Percentiles rank a stretch among this genome's conserved stretches.
Evolutionary conservation across 225 moss, liverwort and hornwort species (phyloP).

Genomic region (Sphagnum tenellum): DNA sequence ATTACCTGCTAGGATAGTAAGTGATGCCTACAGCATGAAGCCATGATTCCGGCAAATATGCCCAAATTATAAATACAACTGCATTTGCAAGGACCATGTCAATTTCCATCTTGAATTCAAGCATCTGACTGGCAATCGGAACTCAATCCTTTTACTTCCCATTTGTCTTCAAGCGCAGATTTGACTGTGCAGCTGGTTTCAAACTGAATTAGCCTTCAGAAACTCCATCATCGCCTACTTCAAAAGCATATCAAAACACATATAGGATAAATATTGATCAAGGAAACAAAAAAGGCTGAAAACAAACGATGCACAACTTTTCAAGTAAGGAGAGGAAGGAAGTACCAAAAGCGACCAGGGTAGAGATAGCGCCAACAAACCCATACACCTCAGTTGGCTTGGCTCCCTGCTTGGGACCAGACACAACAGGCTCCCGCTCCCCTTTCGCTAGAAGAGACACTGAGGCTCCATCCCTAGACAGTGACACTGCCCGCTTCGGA

Average conservation of each 20-base stretch:
- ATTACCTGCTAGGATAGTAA: constrained; percentile 78
- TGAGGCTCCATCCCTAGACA: constrained; percentile 22
- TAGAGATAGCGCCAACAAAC: constrained; percentile 86
- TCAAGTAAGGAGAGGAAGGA: not conserved
- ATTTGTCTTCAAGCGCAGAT: too few relatives aligned
- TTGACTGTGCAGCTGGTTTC: too few relatives aligned
- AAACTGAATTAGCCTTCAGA: too few relatives aligned
- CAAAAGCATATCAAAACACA: too few relatives aligned
- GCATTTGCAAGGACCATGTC: constrained; percentile 9
- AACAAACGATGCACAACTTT: not conserved
- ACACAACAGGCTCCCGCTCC: constrained; percentile 27
- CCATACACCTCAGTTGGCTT: constrained; percentile 96
- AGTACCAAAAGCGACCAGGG: constrained; percentile 55
- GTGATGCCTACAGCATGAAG: constrained; percentile 78
- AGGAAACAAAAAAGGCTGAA: too few relatives aligned
- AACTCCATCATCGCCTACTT: too few relatives aligned
- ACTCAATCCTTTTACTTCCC: too few relatives aligned
- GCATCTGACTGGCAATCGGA: not conserved
- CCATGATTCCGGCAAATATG: constrained; percentile 86
- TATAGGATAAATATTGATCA: too few relatives aligned
- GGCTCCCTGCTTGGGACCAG: constrained; percentile 55
- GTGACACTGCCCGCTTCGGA: constrained; percentile 37
- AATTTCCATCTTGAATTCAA: not conserved
- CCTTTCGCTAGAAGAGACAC: constrained; percentile 10
- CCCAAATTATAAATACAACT: constrained; percentile 79